Evolutionary conservation across 208 protist species (phyloP), one percentile per base, ranked within the genome.

Genomic region (Leishmania aethiopica): DNA sequence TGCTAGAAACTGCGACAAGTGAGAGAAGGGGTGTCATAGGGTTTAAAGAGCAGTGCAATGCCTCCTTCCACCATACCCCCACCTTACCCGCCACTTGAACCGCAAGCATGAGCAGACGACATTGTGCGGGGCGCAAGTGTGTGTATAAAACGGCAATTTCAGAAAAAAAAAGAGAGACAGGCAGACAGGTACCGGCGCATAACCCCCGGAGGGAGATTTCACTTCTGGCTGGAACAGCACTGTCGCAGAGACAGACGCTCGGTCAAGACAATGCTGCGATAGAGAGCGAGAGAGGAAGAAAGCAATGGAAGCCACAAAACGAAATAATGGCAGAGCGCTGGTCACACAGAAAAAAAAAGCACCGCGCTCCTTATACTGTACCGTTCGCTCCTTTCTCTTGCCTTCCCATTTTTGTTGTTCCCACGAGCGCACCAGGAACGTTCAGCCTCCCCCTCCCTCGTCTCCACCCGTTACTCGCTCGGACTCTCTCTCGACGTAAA

Each of bases 91-190:
- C 8, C n/a, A 6, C 60, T 37, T 32, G 3, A 25, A 67, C 60
- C n/a, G 32, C 11, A 37, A 40, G 60, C 60, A 10, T 19, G 13
- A 67, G 0, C n/a, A 17, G 11, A 25, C 60, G 13, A 19, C n/a
- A 37, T 25, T 64, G 59, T n/a, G 60, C n/a, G 13, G 60, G 60
- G 28, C 0, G 3, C 8, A 3, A n/a, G 10, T 37, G 60, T 4
- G 60, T 67, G 60, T 37, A 67, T 67, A 2, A 32, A 62, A 13
- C 2, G 5, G 32, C 32, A 32, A 37, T 6, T 37, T 37, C 10
- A 1, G 64, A 49, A 86, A n/a, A 81, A 19, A 60, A n/a, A 77
- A 32, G 13, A 64, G 3, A 83, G 37, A 79, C 62, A 59, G 1
- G 69, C 25, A 42, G 3, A 40, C 6, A 22, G 1, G 55, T n/a